phyloP scores from a whole-genome alignment of 768 basidiomycete genomes.

The Boletales sp. region DNA sequence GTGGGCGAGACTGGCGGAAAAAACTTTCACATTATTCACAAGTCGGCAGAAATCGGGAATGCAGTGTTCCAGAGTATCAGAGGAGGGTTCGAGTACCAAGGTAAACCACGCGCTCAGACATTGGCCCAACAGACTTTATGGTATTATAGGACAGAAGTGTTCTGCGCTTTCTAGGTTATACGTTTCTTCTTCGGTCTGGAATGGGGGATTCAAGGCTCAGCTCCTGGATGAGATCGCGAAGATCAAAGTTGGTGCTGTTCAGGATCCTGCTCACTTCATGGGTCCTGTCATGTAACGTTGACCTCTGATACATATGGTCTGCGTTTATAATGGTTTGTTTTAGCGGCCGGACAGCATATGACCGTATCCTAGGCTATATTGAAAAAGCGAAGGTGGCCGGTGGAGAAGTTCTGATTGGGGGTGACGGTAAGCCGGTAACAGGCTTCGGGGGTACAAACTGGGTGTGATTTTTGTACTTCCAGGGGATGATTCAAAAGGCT shows the following conservation, averaged over 20 bases:
- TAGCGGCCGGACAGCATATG: slow-evolving; percentile 83
- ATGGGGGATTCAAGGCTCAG: slow-evolving; percentile 77
- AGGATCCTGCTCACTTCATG: slow-evolving; percentile 83
- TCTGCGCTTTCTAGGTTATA: slow-evolving; percentile 91
- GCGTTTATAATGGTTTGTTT: background rate
- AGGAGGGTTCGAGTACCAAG: slow-evolving; percentile 94
- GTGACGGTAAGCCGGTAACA: slow-evolving; percentile 49
- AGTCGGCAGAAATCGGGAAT: slow-evolving; percentile 80
- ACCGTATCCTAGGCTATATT: slow-evolving; percentile 81
- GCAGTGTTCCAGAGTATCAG: slow-evolving; percentile 88
- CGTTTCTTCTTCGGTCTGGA: slow-evolving; percentile 85
- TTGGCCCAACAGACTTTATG: background rate
- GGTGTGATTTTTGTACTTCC: background rate
- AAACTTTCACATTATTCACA: slow-evolving; percentile 95
- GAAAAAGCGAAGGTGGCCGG: slow-evolving; percentile 83
- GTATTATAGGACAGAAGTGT: slow-evolving; percentile 81
- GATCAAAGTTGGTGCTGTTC: slow-evolving; percentile 79
- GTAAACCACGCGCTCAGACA: slow-evolving; percentile 32
- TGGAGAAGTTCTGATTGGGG: slow-evolving; percentile 87
- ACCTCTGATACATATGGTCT: background rate
- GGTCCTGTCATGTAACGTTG: slow-evolving; percentile 86
- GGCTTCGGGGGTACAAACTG: too few species aligned
- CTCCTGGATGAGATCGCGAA: slow-evolving; percentile 71
- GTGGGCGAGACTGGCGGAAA: slow-evolving; percentile 99
- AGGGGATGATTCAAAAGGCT: slow-evolving; percentile 91